Evolutionary conservation across 768 basidiomycete genomes (phyloP).

Genomic region (Cystobasidium ongulense): DNA sequence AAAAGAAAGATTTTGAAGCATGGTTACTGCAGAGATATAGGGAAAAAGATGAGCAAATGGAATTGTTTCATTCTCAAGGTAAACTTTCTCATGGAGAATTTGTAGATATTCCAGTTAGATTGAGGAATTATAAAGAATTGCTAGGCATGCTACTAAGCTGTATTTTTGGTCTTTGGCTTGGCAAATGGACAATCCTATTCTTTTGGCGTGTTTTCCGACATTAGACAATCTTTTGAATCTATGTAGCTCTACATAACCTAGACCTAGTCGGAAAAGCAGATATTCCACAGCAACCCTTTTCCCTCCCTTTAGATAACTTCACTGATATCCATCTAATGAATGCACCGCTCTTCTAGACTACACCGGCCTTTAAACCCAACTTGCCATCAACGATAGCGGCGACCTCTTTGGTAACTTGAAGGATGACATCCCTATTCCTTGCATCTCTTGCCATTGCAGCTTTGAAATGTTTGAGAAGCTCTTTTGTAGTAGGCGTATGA

Average conservation of each 20-base stretch:
- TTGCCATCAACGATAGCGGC: constrained; percentile 14
- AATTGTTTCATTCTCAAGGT: constrained; percentile 49
- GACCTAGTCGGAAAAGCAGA: no score
- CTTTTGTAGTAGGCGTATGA: constrained; percentile 13
- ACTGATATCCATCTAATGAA: no score
- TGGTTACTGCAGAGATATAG: constrained; percentile 79
- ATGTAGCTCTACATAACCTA: no score
- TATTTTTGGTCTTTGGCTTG: constrained; percentile 1
- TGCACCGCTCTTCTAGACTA: neutral
- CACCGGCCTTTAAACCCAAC: constrained; percentile 12
- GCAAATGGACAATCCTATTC: neutral
- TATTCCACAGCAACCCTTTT: no score
- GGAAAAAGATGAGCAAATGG: constrained; percentile 73
- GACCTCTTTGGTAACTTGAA: constrained; percentile 21
- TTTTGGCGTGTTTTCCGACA: neutral
- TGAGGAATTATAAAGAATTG: neutral
- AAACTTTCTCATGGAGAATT: neutral
- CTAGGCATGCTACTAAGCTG: neutral
- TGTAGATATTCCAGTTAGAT: constrained; percentile 17
- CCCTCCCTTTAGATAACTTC: no score
- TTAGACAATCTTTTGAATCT: neutral
- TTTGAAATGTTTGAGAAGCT: constrained; percentile 29
- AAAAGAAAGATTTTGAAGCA: constrained; percentile 61
- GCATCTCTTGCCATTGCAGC: constrained; percentile 19
- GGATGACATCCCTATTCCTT: constrained; percentile 18